Evolutionary conservation across 352 stramenopile species (phyloP).

Genomic region (Stephanocyclus meneghinianus): DNA sequence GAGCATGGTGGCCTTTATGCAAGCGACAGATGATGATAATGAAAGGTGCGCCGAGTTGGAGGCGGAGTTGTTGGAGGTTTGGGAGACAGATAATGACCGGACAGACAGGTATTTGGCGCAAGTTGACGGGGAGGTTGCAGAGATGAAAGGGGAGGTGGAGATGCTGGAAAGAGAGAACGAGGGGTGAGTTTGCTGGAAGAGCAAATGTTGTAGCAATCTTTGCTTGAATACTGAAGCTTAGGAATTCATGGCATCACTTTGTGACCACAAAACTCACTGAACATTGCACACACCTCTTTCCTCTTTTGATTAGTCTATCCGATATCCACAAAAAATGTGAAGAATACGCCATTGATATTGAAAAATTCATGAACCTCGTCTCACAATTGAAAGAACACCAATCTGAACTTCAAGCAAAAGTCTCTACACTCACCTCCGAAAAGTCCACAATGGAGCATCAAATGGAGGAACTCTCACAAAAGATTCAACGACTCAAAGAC

Average conservation of each 20-base stretch:
- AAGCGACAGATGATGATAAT: conserved; percentile 85
- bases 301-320: conserved; percentile 71
- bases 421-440: conserved; percentile 67
- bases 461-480: conserved; percentile 49
- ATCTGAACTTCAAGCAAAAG: conserved; percentile 83
- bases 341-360: conserved; percentile 87
- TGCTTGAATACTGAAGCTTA: neutral
- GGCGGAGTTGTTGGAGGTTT: conserved; percentile 77
- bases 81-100: conserved; percentile 71
- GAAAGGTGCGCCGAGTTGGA: conserved; percentile 88
- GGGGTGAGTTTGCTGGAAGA: conserved; percentile 32
- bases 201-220: neutral
- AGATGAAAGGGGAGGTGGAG: conserved; percentile 69
- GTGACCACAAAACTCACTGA: neutral
- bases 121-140: conserved; percentile 65
- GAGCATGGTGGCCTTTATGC: conserved; percentile 91
- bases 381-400: conserved; percentile 85
- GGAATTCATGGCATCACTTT: neutral
- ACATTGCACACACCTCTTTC: neutral
- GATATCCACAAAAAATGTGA: conserved; percentile 86
- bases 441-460: conserved; percentile 57
- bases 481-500: conserved; percentile 79
- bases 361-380: conserved; percentile 91
- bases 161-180: conserved; percentile 35
- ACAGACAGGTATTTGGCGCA: conserved; percentile 60